A percentile compares a stretch with the other conserved stretches of the same genome.
Evolutionary conservation across 2,329 filamentous ascomycete species (phyloP).

Genomic region (Seiridium cupressi): DNA sequence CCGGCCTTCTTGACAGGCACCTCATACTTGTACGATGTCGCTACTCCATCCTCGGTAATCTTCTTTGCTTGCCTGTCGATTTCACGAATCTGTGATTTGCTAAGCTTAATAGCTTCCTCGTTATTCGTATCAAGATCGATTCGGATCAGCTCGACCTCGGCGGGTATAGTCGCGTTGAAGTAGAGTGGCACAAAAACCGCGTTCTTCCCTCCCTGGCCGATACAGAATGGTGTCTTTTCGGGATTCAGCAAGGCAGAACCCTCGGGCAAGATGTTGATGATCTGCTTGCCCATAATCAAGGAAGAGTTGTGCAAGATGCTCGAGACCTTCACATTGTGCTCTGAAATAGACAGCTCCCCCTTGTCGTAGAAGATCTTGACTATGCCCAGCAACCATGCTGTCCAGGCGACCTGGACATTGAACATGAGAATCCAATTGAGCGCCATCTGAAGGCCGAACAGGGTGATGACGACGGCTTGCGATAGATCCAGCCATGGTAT

Average conservation of each 20-base stretch:
- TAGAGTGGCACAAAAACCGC: slow-evolving; percentile 74
- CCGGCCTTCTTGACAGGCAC: slow-evolving; percentile 82
- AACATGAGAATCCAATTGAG: slow-evolving; percentile 91
- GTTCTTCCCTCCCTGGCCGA: slow-evolving; percentile 58
- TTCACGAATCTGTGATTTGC: slow-evolving; percentile 69
- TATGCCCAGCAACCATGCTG: slow-evolving; percentile 69
- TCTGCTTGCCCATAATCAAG: slow-evolving; percentile 92
- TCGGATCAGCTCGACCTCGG: slow-evolving; percentile 84
- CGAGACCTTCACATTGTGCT: slow-evolving; percentile 84
- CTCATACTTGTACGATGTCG: slow-evolving; percentile 64
- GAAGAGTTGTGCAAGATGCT: slow-evolving; percentile 89
- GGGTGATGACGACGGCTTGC: slow-evolving; percentile 65
- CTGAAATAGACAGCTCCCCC: slow-evolving; percentile 82
- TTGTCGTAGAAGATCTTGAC: slow-evolving; percentile 86
- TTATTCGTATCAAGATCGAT: slow-evolving; percentile 78
- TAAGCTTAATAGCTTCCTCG: slow-evolving; percentile 78
- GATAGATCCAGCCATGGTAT: slow-evolving; percentile 98
- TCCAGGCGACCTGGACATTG: slow-evolving; percentile 77
- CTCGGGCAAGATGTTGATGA: slow-evolving; percentile 96
- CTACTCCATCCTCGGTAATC: slow-evolving; percentile 61
- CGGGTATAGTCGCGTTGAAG: slow-evolving; percentile 90
- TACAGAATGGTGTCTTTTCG: slow-evolving; percentile 74
- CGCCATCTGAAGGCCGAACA: slow-evolving; percentile 71
- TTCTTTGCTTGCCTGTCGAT: slow-evolving; percentile 66
- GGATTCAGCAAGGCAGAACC: slow-evolving; percentile 90